These are phyloP conservation scores for Yarrowia porcina DNA, from an alignment of 805 yeast genomes.

Conservation along the genomic window DNA sequence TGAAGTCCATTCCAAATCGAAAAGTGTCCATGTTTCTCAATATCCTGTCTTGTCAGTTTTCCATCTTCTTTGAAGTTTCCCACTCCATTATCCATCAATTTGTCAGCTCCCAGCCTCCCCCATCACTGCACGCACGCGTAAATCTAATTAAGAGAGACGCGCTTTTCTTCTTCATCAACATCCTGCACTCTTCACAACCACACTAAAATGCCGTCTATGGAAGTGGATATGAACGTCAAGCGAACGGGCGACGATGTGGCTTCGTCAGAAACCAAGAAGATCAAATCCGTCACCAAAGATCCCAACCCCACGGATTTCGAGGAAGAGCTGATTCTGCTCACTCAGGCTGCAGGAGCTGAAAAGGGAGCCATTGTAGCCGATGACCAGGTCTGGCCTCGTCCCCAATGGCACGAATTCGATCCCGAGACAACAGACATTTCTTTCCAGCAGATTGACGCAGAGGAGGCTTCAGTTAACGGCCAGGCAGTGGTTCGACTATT, in stretches of 20 bases:
- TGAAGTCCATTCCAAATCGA: too few species aligned
- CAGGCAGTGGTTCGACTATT: constrained; percentile 70
- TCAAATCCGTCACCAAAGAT: constrained; percentile 1
- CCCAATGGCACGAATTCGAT: constrained; percentile 49
- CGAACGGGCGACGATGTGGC: constrained; percentile 4
- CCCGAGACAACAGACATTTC: constrained; percentile 52
- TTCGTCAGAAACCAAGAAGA: neutral
- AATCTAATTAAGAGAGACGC: neutral
- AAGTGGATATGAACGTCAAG: constrained; percentile 20
- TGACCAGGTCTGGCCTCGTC: constrained; percentile 54
- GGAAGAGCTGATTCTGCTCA: constrained; percentile 48
- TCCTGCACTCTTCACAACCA: neutral
- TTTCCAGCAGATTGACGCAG: constrained; percentile 94
- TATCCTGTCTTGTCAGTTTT: too few species aligned
- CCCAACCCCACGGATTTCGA: constrained; percentile 49
- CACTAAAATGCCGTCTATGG: constrained; percentile 11
- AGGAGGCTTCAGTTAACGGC: constrained; percentile 64
- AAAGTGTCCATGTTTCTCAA: too few species aligned
- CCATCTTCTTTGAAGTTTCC: neutral
- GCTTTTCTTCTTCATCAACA: neutral
- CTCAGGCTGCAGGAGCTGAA: constrained; percentile 38
- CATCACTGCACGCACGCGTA: neutral
- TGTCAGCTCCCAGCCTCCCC: neutral
- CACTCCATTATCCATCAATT: neutral
- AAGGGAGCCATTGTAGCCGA: constrained; percentile 28